Base-by-base conservation (phyloP, 208 protist species). In the Acanthamoeba quina region DNA sequence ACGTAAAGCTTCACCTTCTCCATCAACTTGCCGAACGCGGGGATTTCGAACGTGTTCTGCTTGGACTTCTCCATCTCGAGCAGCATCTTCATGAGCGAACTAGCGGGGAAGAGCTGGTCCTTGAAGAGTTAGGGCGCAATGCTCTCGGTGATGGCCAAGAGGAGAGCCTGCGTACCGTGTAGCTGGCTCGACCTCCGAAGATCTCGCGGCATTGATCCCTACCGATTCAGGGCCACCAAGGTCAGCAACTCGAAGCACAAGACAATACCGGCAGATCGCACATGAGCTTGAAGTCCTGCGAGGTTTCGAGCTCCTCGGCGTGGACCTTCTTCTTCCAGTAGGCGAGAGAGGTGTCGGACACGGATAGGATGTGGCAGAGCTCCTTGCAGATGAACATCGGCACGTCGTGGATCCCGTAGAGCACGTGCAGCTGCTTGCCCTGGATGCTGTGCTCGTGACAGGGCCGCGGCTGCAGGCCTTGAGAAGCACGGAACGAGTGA, bases 321-420 rank as follows among this genome's bases (percentile, higher is more conserved):
- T 58, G 58, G 5, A 56, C 74, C 74, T 83, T 83, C 29, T 58
- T 83, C 74, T 83, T 83, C 74, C 74, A 83, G 47, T 83, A 83
- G 47, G 74, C 74, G 13, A 83, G 74, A 7, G 74, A 49, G 37
- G 74, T 83, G 47, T 83, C 74, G 17, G 44, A 83, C 17, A 83
- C 74, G 37, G 15, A 34, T 5, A 83, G 19, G 13, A 83, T 83
- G 15, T n/a, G 24, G 44, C 74, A 83, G 29, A 83, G 47, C 26
- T 83, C 74, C 74, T 83, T 83, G 74, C 74, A 58, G 74, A 83
- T 83, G 74, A 83, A 83, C 74, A 83, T 83, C 15, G 74, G 74
- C 9, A 56, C 47, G 26, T 83, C 74, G 24, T 58, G 26, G 5
- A 83, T 49, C 17, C 74, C 74, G 74, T 83, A 83, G 10, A 83